Percentiles rank a stretch among this genome's conserved stretches.
Conservation (phyloP, 768 basidiomycete genomes). For the Gloeostereum incarnatum region DNA sequence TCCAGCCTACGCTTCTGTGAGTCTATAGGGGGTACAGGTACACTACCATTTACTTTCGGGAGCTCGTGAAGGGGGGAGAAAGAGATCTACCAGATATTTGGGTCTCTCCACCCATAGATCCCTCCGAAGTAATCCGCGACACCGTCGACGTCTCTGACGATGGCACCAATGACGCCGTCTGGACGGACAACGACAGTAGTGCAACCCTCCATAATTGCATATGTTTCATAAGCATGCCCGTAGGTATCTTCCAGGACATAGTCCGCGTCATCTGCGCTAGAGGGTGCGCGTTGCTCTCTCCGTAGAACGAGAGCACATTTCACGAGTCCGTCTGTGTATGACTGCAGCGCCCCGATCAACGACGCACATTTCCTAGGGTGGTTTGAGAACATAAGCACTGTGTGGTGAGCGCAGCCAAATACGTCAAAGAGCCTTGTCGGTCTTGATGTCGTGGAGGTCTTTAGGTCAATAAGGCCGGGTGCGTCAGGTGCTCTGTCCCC, state of each 20-base stretch:
- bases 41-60: no score
- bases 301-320: no score
- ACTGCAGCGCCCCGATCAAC: no score
- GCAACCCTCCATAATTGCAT: slow-evolving; percentile 42
- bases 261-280: background rate
- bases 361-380: no score
- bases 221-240: slow-evolving; percentile 16
- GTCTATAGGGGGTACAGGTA: no score
- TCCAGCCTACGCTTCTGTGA: no score
- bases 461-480: slow-evolving; percentile 12
- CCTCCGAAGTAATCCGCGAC: slow-evolving; percentile 12
- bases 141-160: slow-evolving; percentile 13
- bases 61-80: no score
- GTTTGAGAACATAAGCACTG: slow-evolving; percentile 18
- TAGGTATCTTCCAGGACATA: slow-evolving; percentile 14
- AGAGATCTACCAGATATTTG: no score
- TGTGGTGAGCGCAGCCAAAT: slow-evolving; percentile 17
- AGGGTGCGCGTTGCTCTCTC: background rate
- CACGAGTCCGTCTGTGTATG: no score
- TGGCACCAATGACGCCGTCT: slow-evolving; percentile 13
- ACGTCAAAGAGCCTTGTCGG: slow-evolving; percentile 16
- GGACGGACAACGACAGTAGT: slow-evolving; percentile 19
- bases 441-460: background rate
- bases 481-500: slow-evolving; percentile 29
- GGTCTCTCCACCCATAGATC: no score